Evolutionary conservation across 202 grass and related monocot species (phyloP).

Genomic region (Eragrostis tef): DNA sequence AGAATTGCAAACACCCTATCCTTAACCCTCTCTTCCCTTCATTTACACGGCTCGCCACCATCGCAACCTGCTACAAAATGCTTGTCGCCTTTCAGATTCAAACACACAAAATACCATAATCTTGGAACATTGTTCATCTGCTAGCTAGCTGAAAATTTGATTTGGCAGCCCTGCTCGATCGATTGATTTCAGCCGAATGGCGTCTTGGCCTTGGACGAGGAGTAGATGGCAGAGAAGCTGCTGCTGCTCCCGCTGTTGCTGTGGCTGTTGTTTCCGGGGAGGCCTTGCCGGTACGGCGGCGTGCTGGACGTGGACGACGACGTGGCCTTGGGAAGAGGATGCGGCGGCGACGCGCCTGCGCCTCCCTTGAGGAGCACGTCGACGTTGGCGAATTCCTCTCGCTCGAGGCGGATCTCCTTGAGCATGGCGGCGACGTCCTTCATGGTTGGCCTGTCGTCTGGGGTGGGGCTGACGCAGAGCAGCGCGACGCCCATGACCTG

Average conservation of each 20-base stretch:
- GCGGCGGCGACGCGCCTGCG: conserved; percentile 23
- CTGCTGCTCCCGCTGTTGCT: conserved; percentile 45
- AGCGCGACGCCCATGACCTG: conserved; percentile 90
- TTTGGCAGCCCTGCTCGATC: too few species aligned
- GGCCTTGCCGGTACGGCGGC: conserved; percentile 44
- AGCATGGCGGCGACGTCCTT: conserved; percentile 94
- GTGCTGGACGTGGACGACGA: conserved; percentile 56
- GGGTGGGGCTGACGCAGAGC: conserved; percentile 72
- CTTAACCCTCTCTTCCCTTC: conserved; percentile 24
- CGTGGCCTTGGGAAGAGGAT: not conserved
- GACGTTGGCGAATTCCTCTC: conserved; percentile 70
- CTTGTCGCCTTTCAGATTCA: not conserved
- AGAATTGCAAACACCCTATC: conserved; percentile 28
- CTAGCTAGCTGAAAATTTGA: too few species aligned
- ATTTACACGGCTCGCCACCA: conserved; percentile 47
- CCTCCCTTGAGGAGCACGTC: conserved; percentile 65
- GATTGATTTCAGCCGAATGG: conserved; percentile 66
- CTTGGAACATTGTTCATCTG: conserved; percentile 3
- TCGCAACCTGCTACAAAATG: not conserved
- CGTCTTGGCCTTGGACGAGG: conserved; percentile 68
- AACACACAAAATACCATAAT: too few species aligned
- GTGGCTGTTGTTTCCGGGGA: conserved; percentile 20
- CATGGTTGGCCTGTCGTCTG: conserved; percentile 86
- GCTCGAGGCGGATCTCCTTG: conserved; percentile 86
- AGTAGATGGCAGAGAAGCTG: conserved; percentile 61